Conservation (phyloP, 768 basidiomycete genomes). For the Kwoniella dendrophila region DNA sequence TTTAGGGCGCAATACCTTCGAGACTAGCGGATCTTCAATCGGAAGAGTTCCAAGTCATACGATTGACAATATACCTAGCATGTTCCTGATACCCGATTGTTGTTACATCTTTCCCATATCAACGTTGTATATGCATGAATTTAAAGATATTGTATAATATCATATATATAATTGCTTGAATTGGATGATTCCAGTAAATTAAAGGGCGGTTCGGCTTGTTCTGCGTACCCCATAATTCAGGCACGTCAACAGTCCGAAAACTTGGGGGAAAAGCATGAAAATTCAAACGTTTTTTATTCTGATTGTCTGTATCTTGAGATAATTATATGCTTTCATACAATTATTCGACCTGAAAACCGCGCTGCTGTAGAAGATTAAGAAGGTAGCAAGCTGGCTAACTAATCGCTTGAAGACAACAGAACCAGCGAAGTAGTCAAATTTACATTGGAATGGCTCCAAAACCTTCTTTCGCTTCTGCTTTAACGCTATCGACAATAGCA, state of each 20-base stretch:
- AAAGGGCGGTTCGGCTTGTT: background rate
- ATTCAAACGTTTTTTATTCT: background rate
- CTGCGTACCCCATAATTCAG: background rate
- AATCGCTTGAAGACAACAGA: too few relatives aligned
- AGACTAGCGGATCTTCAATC: constrained; percentile 23
- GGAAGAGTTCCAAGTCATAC: background rate
- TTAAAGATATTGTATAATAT: background rate
- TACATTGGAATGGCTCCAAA: constrained; percentile 20
- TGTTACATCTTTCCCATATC: background rate
- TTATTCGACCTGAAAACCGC: too few relatives aligned
- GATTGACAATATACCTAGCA: constrained; percentile 20
- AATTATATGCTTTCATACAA: too few relatives aligned
- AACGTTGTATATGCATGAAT: background rate
- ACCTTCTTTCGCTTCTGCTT: constrained; percentile 59
- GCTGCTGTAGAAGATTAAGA: too few relatives aligned
- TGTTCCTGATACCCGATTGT: background rate
- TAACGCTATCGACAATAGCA: constrained; percentile 69
- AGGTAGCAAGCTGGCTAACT: constrained; percentile 2
- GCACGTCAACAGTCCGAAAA: constrained; percentile 9
- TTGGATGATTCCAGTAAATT: background rate
- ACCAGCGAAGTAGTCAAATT: too few relatives aligned
- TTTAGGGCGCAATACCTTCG: constrained; percentile 49
- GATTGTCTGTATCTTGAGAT: too few relatives aligned
- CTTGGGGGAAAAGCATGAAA: constrained; percentile 1
- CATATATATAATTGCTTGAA: background rate